Evolutionary conservation across 2,329 filamentous ascomycete species (phyloP).

Genomic region (Lasiodiplodia sp.): DNA sequence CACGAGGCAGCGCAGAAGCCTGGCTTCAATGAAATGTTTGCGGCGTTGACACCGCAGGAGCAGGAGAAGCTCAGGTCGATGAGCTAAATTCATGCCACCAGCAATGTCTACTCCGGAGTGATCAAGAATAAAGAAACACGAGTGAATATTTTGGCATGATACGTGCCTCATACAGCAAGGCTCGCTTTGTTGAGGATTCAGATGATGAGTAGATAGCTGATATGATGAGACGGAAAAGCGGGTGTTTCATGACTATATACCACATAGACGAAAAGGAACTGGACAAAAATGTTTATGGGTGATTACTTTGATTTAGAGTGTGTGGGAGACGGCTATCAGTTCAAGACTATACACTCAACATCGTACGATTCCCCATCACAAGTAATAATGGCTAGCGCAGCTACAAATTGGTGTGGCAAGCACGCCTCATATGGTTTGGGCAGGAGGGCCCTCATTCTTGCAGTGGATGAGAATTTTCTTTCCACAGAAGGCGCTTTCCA

Average conservation of each 20-base stretch:
- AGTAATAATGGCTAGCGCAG: neutral
- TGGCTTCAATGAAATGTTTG: constrained; percentile 64
- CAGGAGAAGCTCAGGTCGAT: constrained; percentile 57
- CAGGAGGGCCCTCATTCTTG: neutral
- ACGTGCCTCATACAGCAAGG: neutral
- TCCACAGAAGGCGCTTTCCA: neutral
- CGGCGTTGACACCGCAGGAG: constrained; percentile 61
- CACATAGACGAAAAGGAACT: constrained; percentile 27
- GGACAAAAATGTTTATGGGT: constrained; percentile 17
- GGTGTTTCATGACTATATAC: constrained; percentile 20
- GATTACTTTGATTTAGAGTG: neutral
- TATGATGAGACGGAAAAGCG: neutral
- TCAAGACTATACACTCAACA: neutral
- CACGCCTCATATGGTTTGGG: neutral
- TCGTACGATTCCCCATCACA: neutral
- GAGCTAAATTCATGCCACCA: constrained; percentile 15
- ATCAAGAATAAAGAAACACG: neutral
- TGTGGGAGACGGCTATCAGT: neutral
- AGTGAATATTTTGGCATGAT: neutral
- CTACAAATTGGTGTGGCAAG: neutral
- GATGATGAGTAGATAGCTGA: neutral
- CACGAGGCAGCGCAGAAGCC: constrained; percentile 59
- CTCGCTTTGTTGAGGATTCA: neutral
- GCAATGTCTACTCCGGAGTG: neutral
- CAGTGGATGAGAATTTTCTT: too few species aligned